Conservation (phyloP, 2,329 filamentous ascomycete species). For the Grosmannia huntii region DNA sequence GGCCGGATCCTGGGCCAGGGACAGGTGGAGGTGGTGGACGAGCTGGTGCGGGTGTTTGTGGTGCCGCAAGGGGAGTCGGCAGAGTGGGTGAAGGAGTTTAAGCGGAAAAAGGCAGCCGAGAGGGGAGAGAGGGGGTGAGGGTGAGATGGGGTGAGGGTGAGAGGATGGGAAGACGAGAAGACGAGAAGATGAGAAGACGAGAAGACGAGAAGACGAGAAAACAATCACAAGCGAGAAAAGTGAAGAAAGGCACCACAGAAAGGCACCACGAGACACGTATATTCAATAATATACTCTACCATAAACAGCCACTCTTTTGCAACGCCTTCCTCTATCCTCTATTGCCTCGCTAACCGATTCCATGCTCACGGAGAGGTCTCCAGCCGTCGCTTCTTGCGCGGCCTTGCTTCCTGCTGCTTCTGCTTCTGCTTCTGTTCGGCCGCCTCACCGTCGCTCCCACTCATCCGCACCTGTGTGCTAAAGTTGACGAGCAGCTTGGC, state of each 20-base stretch:
- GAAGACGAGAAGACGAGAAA: too few species aligned
- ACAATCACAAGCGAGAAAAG: too few species aligned
- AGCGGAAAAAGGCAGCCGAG: conserved; percentile 52
- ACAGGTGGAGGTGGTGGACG: conserved; percentile 78
- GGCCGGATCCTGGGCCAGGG: conserved; percentile 58
- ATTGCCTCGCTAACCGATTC: background rate
- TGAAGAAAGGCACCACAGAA: too few species aligned
- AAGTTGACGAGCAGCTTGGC: conserved; percentile 8
- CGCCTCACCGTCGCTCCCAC: background rate
- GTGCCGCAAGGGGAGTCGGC: conserved; percentile 58
- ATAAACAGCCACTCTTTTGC: too few species aligned
- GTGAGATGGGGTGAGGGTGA: background rate
- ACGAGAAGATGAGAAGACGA: background rate
- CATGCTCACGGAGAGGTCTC: background rate
- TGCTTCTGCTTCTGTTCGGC: background rate
- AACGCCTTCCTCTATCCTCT: background rate
- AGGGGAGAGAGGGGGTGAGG: conserved; percentile 16
- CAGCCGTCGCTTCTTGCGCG: conserved; percentile 3
- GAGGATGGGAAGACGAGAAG: background rate
- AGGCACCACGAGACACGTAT: too few species aligned
- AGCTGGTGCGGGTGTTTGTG: conserved; percentile 69
- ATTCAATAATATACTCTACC: too few species aligned
- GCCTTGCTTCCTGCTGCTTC: background rate
- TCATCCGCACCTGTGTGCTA: background rate
- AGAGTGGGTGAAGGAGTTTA: conserved; percentile 76